Base-by-base conservation (phyloP, 1,284 basidiomycete species). In the Xerocomus nothofagi region DNA sequence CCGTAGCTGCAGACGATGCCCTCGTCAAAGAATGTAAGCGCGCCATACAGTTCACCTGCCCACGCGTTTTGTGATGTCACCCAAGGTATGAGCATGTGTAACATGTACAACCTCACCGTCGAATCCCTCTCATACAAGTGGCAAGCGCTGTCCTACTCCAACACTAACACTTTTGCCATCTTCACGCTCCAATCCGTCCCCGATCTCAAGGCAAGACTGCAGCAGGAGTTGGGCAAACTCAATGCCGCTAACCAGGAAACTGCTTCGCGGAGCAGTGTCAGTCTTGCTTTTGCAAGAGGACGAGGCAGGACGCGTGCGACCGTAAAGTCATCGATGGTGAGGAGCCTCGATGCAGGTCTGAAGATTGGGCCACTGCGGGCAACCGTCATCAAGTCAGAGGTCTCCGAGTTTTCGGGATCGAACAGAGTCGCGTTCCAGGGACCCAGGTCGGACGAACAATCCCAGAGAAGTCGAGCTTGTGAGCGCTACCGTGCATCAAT, bases 101-200 rank as follows among this genome's bases (percentile, higher is more conserved):
- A 78, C 57, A 79, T 79, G 54, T 88, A 83, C 70, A 78, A 79
- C 51, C 48, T 86, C 30, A 60, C 71, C 21, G 75, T 82, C 23
- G 73, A 82, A 20, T 66, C 75, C 39, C 74, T 92, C n/a, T 77
- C 73, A 47, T 91, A 73, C 67, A 89, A 88, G 64, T 85, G 86
- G 78, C 85, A 92, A 63, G 83, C 77, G 9, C 56, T 73, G 24
- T 62, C 78, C 3, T 70, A 74, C 39, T 79, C 76, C 27, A 61
- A 63, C 36, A 67, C 70, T 18, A 60, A 51, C 32, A 74, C 76
- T 3, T 24, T 68, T 11, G 70, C 73, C 44, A 70, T 76, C 14
- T 74, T 88, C 53, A 78, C 76, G 10, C 63, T 71, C 54, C 74
- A 79, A 41, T 76, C 79, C 4, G 66, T 82, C 21, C 63, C 62